phyloP scores from a whole-genome alignment of 768 basidiomycete species.

The Lentinula edodes region DNA sequence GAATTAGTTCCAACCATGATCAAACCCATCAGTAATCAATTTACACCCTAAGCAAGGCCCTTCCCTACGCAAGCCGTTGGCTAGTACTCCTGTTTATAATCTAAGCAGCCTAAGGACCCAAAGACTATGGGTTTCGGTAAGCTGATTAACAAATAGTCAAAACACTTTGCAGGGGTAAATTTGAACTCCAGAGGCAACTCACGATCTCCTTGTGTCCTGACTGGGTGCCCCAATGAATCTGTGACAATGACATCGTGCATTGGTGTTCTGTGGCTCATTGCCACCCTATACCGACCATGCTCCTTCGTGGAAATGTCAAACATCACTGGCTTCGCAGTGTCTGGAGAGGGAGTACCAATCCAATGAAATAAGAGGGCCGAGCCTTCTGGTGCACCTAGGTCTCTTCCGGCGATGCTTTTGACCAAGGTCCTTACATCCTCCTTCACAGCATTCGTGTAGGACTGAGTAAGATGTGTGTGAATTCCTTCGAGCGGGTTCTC shows the following conservation, averaged over 20 bases:
- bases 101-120: no score
- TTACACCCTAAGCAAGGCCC: no score
- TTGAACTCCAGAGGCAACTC: neutral
- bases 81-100: no score
- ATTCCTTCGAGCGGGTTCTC: no score
- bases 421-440: neutral
- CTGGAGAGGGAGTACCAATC: neutral
- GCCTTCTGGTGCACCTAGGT: neutral
- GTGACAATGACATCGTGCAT: neutral
- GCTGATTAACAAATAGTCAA: neutral
- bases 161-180: neutral
- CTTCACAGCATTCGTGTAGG: neutral
- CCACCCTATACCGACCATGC: neutral
- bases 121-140: neutral
- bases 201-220: neutral
- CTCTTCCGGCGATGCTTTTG: neutral
- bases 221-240: neutral
- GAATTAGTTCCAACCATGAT: no score
- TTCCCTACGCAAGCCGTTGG: no score
- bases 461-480: no score
- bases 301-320: neutral
- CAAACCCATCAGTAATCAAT: no score
- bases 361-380: neutral
- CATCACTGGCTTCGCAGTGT: neutral
- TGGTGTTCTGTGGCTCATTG: neutral